Conservation (phyloP, 2,329 filamentous ascomycete species). For the Raffaelea arxii region DNA sequence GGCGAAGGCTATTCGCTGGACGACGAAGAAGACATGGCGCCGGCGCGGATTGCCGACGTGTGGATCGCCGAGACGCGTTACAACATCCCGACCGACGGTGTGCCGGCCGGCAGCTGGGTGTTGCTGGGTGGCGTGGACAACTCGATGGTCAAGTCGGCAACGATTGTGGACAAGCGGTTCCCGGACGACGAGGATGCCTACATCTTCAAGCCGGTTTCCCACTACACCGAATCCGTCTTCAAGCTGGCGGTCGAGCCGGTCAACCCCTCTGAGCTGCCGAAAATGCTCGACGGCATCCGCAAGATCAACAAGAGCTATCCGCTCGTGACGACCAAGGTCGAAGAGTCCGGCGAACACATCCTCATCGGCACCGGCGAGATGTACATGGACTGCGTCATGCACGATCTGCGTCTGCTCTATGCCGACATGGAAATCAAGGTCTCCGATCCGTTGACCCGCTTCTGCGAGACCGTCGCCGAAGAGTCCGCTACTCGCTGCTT, state of each 20-base stretch:
- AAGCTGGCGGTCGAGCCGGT: constrained; percentile 98
- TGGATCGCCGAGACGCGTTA: constrained; percentile 91
- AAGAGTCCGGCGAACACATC: constrained; percentile 95
- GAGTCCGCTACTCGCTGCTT: constrained; percentile 98
- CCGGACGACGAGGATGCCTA: constrained; percentile 86
- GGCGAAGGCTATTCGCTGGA: constrained; percentile 94
- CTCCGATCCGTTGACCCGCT: constrained; percentile 92
- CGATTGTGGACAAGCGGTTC: constrained; percentile 69
- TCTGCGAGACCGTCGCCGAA: constrained; percentile 96
- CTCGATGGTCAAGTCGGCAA: constrained; percentile 96
- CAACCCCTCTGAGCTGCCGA: constrained; percentile 93
- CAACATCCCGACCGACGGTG: constrained; percentile 81
- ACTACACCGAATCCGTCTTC: constrained; percentile 95
- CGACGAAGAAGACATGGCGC: constrained; percentile 94
- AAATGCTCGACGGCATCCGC: constrained; percentile 94
- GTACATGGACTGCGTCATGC: constrained; percentile 99
- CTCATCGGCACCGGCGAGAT: constrained; percentile 91
- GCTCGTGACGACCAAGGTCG: constrained; percentile 89
- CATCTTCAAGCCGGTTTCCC: constrained; percentile 85
- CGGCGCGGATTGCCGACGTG: constrained; percentile 73
- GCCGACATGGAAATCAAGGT: constrained; percentile 99
- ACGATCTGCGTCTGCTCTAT: constrained; percentile 87
- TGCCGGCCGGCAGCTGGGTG: constrained; percentile 90
- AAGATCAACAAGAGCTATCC: constrained; percentile 99
- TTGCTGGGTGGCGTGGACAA: constrained; percentile 91